Conservation (phyloP, 2,329 filamentous ascomycete species). For the Polytolypa hystricis region DNA sequence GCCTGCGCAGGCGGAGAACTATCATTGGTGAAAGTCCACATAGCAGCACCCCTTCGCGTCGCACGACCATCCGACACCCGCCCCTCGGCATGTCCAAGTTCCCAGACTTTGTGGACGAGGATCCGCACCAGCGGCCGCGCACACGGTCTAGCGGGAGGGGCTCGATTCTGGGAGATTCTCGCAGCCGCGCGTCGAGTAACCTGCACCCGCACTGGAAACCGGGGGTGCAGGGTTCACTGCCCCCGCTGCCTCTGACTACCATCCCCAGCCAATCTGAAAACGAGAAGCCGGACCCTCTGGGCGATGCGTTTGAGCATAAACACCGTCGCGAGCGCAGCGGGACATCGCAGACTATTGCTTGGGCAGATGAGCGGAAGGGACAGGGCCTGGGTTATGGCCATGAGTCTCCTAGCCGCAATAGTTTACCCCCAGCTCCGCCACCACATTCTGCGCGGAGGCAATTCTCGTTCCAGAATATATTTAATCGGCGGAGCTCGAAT, state of each 20-base stretch:
- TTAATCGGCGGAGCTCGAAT: slow-evolving; percentile 40
- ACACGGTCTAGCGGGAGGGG: slow-evolving; percentile 19
- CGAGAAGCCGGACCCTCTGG: background rate
- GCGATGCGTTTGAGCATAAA: slow-evolving; percentile 1
- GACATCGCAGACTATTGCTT: slow-evolving; percentile 15
- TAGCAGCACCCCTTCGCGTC: slow-evolving; percentile 24
- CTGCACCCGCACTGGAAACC: slow-evolving; percentile 28
- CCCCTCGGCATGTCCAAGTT: slow-evolving; percentile 83
- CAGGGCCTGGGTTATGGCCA: slow-evolving; percentile 13
- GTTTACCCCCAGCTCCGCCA: slow-evolving; percentile 19
- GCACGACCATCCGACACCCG: slow-evolving; percentile 49
- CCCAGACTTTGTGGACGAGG: slow-evolving; percentile 54
- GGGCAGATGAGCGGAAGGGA: slow-evolving; percentile 23
- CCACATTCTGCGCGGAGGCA: slow-evolving; percentile 56
- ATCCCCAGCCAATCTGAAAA: slow-evolving; percentile 19
- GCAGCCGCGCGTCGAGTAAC: slow-evolving; percentile 27
- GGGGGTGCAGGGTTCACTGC: slow-evolving; percentile 41
- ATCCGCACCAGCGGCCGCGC: slow-evolving; percentile 25
- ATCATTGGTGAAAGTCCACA: slow-evolving; percentile 38
- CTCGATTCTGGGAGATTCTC: slow-evolving; percentile 29
- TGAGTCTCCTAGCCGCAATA: slow-evolving; percentile 11
- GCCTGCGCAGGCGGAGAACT: slow-evolving; percentile 63
- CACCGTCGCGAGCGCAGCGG: slow-evolving; percentile 13
- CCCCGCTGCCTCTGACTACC: slow-evolving; percentile 52
- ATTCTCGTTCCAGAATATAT: slow-evolving; percentile 87